A percentile compares a stretch with the other conserved stretches of the same genome.
These are phyloP conservation scores for Cadophora luteo-olivacea DNA, from an alignment of 2,329 filamentous ascomycete species.

Conservation along the genomic window DNA sequence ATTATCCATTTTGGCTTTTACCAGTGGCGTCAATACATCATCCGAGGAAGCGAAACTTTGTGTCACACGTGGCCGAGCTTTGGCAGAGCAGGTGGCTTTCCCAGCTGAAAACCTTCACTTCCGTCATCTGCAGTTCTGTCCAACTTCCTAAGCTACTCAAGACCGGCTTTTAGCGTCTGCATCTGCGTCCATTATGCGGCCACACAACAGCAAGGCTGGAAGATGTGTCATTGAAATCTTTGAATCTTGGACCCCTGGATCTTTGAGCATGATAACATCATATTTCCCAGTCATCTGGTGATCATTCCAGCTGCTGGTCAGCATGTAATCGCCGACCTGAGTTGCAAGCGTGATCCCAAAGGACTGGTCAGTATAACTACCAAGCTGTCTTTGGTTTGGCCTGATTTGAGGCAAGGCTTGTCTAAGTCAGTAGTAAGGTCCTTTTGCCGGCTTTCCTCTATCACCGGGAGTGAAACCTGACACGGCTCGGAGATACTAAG, in stretches of 20 bases:
- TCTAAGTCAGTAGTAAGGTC: neutral
- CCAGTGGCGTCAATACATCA: constrained; percentile 16
- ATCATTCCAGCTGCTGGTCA: constrained; percentile 15
- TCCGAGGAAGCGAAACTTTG: constrained; percentile 10
- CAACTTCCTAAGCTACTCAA: neutral
- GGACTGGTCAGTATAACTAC: constrained; percentile 18
- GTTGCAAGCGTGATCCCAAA: constrained; percentile 14
- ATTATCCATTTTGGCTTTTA: neutral
- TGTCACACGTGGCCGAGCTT: constrained; percentile 8
- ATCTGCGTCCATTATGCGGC: neutral
- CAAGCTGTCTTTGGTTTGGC: constrained; percentile 15
- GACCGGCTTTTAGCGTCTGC: constrained; percentile 7
- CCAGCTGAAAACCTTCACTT: constrained; percentile 9
- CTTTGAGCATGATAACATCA: constrained; percentile 6
- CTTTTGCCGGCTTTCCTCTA: neutral
- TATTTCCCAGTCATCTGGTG: constrained; percentile 5
- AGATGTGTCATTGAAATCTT: constrained; percentile 4
- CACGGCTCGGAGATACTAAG: constrained; percentile 21
- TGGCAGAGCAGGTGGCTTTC: constrained; percentile 1
- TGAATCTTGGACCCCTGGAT: neutral
- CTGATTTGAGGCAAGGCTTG: constrained; percentile 18
- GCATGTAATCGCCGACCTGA: constrained; percentile 22
- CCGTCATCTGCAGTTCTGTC: constrained; percentile 3
- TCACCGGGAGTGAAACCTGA: constrained; percentile 18
- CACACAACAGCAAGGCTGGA: constrained; percentile 15